Conservation (phyloP, 2,329 filamentous ascomycete species). For the Colletotrichum sp. region DNA sequence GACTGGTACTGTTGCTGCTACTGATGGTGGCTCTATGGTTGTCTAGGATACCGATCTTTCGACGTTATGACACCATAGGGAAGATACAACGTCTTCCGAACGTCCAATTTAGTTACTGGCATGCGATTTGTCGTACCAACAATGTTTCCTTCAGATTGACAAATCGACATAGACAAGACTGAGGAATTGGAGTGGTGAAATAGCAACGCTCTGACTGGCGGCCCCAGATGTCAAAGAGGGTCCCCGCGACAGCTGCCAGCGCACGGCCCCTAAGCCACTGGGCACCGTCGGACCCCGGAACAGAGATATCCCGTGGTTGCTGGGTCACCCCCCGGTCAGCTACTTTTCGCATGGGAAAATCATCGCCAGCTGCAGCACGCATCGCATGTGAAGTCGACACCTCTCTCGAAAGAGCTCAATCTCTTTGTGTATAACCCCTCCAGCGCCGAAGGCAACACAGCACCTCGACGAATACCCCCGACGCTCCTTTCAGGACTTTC, state of each 20-base stretch:
- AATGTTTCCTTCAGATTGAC: neutral
- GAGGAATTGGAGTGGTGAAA: neutral
- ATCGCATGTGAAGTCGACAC: neutral
- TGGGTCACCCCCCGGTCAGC: conserved; percentile 6
- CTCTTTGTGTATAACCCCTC: neutral
- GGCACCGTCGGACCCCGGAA: neutral
- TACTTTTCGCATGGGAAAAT: conserved; percentile 14
- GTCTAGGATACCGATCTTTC: neutral
- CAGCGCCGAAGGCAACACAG: conserved; percentile 9
- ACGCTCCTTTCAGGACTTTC: neutral
- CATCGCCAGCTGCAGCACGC: neutral
- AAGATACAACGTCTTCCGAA: neutral
- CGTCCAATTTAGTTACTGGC: rapidly evolving
- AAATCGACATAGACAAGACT: neutral
- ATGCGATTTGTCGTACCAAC: neutral
- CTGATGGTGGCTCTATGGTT: neutral
- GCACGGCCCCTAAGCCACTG: neutral
- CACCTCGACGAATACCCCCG: neutral
- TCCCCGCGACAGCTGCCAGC: neutral
- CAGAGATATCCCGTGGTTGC: conserved; percentile 8
- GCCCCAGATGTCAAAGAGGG: neutral
- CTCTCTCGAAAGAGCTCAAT: neutral
- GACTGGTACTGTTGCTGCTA: neutral
- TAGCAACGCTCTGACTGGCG: neutral
- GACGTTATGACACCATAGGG: rapidly evolving